Evolutionary conservation across 2,329 filamentous ascomycete genomes (phyloP).

Genomic region (Penicillium paneum): DNA sequence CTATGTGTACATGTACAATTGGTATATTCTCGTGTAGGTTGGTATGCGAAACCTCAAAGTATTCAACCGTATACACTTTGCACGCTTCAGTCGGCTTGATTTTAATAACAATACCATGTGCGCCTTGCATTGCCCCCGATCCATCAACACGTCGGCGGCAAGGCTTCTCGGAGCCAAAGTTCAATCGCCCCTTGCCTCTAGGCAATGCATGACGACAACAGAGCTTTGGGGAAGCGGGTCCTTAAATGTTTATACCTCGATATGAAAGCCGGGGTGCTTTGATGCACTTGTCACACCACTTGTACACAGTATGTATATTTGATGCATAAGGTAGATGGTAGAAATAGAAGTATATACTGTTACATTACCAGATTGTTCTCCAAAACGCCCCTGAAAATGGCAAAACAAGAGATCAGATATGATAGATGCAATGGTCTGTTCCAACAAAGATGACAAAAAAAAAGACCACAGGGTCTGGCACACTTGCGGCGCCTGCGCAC

Average conservation of each 20-base stretch:
- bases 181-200: conserved; percentile 3
- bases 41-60: background rate
- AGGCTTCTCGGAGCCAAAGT: background rate
- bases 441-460: background rate
- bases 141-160: background rate
- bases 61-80: background rate
- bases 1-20: background rate
- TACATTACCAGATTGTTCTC: background rate
- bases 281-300: background rate
- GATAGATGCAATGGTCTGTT: conserved; percentile 11
- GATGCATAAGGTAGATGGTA: background rate
- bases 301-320: background rate
- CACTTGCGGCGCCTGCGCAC: conserved; percentile 25
- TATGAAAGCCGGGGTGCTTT: background rate
- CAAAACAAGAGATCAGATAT: background rate
- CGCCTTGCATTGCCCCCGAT: background rate
- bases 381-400: background rate
- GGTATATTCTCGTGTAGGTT: no score
- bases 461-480: background rate
- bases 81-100: background rate
- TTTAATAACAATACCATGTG: background rate
- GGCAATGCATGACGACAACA: background rate
- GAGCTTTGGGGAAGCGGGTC: background rate
- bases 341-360: background rate
- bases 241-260: background rate